Percentiles rank a stretch among this genome's conserved stretches.
Evolutionary conservation across 768 basidiomycete genomes (phyloP).

Genomic region (Tricholoma sp.): DNA sequence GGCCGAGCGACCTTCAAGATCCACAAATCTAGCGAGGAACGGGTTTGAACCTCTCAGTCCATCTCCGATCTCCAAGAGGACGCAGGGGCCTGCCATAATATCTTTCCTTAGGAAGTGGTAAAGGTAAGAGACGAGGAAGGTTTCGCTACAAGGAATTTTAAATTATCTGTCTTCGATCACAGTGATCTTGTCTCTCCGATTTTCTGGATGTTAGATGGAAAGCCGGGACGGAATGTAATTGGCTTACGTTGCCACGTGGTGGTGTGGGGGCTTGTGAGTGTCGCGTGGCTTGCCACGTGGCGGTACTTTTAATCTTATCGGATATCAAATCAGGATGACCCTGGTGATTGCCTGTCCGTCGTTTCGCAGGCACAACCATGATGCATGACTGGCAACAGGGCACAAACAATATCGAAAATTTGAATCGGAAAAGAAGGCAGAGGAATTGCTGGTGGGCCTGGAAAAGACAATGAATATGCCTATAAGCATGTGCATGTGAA

Average conservation of each 20-base stretch:
- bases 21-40: conserved; percentile 56
- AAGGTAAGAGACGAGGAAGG: conserved; percentile 13
- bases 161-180: not conserved
- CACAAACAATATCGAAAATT: not conserved
- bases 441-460: not conserved
- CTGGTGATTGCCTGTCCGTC: not conserved
- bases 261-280: conserved; percentile 7
- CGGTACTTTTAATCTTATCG: conserved; percentile 6
- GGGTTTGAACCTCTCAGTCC: conserved; percentile 34
- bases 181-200: conserved; percentile 1
- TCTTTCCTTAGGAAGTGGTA: not conserved
- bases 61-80: conserved; percentile 61
- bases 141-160: conserved; percentile 13
- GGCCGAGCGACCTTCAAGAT: conserved; percentile 56
- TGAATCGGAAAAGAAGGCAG: not conserved
- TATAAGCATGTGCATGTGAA: not conserved
- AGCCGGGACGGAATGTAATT: conserved; percentile 31
- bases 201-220: conserved; percentile 20
- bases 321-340: not conserved
- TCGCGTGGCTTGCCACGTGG: conserved; percentile 33
- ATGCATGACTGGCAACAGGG: too few relatives aligned
- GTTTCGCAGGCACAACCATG: not conserved
- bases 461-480: not conserved
- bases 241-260: conserved; percentile 28
- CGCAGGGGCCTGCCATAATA: conserved; percentile 26